These are phyloP conservation scores for Setaria italica DNA, from an alignment of 202 grass and related monocot species.

Conservation along the genomic window DNA sequence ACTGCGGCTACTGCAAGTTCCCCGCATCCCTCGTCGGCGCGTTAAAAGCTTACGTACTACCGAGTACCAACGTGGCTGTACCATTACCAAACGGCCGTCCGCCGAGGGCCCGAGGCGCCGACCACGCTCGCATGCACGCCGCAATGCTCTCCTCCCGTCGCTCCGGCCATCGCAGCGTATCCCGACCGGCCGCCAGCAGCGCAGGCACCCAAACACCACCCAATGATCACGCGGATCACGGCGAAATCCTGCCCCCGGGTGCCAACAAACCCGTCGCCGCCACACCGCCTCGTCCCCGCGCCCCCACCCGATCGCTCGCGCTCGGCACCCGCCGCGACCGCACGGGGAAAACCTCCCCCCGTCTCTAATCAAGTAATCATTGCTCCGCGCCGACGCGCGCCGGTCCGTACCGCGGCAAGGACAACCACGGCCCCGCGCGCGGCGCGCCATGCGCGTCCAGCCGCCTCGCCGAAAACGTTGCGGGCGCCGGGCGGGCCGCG, in stretches of 20 bases:
- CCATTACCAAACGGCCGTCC: no score
- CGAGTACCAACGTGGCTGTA: no score
- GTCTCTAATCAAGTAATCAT: neutral
- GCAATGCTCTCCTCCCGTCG: no score
- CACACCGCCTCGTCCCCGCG: neutral
- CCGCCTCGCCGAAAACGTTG: conserved; percentile 14
- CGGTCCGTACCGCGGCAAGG: neutral
- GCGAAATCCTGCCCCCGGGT: neutral
- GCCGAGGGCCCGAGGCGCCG: no score
- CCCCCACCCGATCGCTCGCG: neutral
- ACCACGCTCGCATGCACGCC: no score
- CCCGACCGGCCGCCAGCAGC: neutral
- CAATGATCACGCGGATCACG: conserved; percentile 14
- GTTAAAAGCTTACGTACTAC: no score
- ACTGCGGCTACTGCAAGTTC: no score
- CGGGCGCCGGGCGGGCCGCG: neutral
- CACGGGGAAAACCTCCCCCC: neutral
- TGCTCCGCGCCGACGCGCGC: neutral
- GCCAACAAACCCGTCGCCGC: conserved; percentile 12
- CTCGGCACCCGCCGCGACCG: neutral
- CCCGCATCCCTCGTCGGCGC: no score
- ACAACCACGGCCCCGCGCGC: neutral
- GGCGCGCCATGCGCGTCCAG: conserved; percentile 7
- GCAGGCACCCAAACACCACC: neutral
- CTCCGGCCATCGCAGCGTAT: neutral